Conservation (phyloP, 1,284 basidiomycete genomes). For the Irpex rosettiformis region DNA sequence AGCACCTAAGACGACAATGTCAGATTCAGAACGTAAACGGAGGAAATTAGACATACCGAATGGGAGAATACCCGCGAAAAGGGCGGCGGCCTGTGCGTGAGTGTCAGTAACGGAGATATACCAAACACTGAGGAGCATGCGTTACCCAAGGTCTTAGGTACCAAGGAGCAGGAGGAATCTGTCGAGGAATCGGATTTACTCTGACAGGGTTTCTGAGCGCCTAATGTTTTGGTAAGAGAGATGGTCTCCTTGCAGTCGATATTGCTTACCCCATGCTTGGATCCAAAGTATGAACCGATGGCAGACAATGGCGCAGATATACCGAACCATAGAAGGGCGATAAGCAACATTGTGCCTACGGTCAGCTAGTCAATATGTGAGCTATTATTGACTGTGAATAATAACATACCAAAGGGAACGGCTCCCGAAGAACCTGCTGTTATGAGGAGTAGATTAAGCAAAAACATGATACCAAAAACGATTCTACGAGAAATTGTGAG, state of each 20-base stretch:
- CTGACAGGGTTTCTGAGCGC: slow-evolving; percentile 77
- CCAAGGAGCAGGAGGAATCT: slow-evolving; percentile 84
- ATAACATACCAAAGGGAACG: slow-evolving; percentile 80
- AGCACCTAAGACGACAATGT: slow-evolving; percentile 51
- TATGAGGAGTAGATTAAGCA: slow-evolving; percentile 87
- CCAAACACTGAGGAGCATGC: slow-evolving; percentile 7
- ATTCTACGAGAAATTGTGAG: slow-evolving; percentile 39
- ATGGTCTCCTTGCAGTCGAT: neutral
- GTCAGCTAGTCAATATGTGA: neutral
- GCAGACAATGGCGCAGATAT: slow-evolving; percentile 86
- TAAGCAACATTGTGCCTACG: slow-evolving; percentile 81
- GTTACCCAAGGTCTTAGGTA: slow-evolving; percentile 77
- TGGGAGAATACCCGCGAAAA: slow-evolving; percentile 89
- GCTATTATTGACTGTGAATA: slow-evolving; percentile 1
- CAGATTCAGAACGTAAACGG: slow-evolving; percentile 1
- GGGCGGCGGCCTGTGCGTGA: slow-evolving; percentile 68
- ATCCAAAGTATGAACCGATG: slow-evolving; percentile 75
- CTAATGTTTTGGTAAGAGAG: slow-evolving; percentile 34
- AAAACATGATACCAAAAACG: slow-evolving; percentile 80
- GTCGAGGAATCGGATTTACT: slow-evolving; percentile 90
- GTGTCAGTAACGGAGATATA: slow-evolving; percentile 14
- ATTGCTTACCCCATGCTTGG: slow-evolving; percentile 77
- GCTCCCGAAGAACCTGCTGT: slow-evolving; percentile 89
- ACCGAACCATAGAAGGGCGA: slow-evolving; percentile 93
- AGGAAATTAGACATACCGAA: slow-evolving; percentile 58